Conservation (phyloP, 2,329 filamentous ascomycete species). For the Myriangium duriaei region DNA sequence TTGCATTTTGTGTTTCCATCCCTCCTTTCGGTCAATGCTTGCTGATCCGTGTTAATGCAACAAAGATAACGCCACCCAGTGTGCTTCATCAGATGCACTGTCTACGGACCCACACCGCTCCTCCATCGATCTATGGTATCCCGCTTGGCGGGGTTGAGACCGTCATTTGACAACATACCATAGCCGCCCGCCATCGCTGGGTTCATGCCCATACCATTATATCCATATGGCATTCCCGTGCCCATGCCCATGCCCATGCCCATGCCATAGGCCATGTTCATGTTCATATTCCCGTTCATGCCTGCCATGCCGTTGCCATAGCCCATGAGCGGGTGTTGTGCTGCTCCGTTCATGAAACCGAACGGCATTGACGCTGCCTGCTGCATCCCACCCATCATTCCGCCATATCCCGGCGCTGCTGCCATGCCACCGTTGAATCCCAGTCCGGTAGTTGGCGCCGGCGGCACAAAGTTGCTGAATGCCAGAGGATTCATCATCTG, state of each 20-base stretch:
- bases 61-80: no score
- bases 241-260: constrained; percentile 12
- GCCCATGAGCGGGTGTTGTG: neutral
- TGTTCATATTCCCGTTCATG: constrained; percentile 9
- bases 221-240: constrained; percentile 6
- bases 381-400: constrained; percentile 1
- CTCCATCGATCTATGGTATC: constrained; percentile 50
- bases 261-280: constrained; percentile 9
- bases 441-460: constrained; percentile 6
- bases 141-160: constrained; percentile 38
- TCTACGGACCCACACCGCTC: constrained; percentile 26
- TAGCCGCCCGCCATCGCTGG: constrained; percentile 2
- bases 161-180: constrained; percentile 16
- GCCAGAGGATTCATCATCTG: constrained; percentile 4
- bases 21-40: no score
- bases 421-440: constrained; percentile 9
- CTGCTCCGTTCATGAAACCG: neutral
- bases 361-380: constrained; percentile 2
- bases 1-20: no score
- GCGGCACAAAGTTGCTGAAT: constrained; percentile 3
- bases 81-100: no score
- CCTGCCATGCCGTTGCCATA: constrained; percentile 1
- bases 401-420: constrained; percentile 2
- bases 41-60: neutral
- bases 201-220: constrained; percentile 16